Evolutionary conservation across 129 eudicot species (phyloP), one percentile per base, ranked within the genome.

Genomic region (Flaveria brownii): DNA sequence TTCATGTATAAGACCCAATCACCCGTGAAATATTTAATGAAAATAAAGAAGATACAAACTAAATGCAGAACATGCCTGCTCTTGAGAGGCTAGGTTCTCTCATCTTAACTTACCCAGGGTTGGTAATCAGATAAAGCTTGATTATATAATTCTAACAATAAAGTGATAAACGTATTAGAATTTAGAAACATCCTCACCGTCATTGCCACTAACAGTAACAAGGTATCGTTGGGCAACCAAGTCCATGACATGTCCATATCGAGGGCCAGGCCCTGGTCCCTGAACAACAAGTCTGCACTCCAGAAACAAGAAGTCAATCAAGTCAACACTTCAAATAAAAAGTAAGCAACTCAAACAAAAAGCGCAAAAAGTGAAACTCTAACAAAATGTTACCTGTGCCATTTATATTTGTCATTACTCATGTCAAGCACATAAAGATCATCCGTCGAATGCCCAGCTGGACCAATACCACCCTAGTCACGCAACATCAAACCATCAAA

Each of bases 181-280:
- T 36, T 54, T 46, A 78, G 45, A 45, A 77, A 81, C 54, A 68
- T 61, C 60, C 99, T 89, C 71, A 94, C 99, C 99, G 20, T 94
- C 99, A 84, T 89, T 94, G 80, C 99, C 99, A 69, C 97, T 91
- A 56, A 91, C 93, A 61, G 92, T 87, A 45, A 94, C 99, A 70
- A 94, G 96, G 75, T 87, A 91, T 81, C 99, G 83, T 80, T 94
- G 99, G 25, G 97, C 96, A 72, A 94, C 97, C 88, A 94, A 87
- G 64, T 94, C 99, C 93, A 94, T 94, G 7, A 91, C 99, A 80
- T 94, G 99, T 17, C 99, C 99, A 52, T 94, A 94, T 50, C 99
- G 84, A 28, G 99, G 97, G 28, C 99, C 97, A 9, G 97, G 97
- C 39, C 99, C 99, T 76, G 83, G 87, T 59, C 99, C 96, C 83